These are phyloP conservation scores for Aureobasidium sp. DNA, from an alignment of 2,329 filamentous ascomycete species.

Conservation along the genomic window DNA sequence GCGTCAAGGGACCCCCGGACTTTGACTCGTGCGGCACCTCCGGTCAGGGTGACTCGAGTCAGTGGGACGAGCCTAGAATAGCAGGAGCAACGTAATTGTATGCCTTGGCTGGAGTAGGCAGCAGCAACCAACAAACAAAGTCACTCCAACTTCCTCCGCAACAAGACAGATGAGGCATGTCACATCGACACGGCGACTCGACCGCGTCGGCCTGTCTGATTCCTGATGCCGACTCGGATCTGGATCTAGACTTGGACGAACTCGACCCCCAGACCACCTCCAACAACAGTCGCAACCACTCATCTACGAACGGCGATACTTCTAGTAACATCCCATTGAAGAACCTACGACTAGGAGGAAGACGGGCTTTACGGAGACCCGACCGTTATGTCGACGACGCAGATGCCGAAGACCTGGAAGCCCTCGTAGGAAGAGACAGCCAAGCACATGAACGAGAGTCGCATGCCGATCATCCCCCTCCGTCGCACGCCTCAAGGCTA, in stretches of 20 bases:
- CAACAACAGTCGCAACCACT: conserved; percentile 19
- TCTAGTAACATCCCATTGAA: conserved; percentile 61
- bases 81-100: conserved; percentile 15
- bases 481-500: neutral
- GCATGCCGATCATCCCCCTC: neutral
- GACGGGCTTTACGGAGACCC: conserved; percentile 25
- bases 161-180: conserved; percentile 36
- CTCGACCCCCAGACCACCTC: conserved; percentile 55
- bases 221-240: conserved; percentile 52
- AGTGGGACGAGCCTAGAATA: neutral
- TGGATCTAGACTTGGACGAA: conserved; percentile 70
- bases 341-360: conserved; percentile 45
- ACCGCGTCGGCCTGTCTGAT: conserved; percentile 27
- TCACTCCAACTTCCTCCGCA: neutral
- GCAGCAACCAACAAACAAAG: neutral
- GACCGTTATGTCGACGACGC: conserved; percentile 41
- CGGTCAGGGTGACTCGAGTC: neutral
- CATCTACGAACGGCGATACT: conserved; percentile 31
- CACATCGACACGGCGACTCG: conserved; percentile 39
- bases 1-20: neutral
- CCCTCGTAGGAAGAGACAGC: conserved; percentile 48
- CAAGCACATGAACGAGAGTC: conserved; percentile 38
- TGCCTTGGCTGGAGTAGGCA: neutral
- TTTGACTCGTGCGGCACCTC: neutral
- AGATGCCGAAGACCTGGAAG: conserved; percentile 59